Evolutionary conservation across 805 yeast genomes (phyloP), one percentile per base, ranked within the genome.

Genomic region (Torulaspora franciscae): DNA sequence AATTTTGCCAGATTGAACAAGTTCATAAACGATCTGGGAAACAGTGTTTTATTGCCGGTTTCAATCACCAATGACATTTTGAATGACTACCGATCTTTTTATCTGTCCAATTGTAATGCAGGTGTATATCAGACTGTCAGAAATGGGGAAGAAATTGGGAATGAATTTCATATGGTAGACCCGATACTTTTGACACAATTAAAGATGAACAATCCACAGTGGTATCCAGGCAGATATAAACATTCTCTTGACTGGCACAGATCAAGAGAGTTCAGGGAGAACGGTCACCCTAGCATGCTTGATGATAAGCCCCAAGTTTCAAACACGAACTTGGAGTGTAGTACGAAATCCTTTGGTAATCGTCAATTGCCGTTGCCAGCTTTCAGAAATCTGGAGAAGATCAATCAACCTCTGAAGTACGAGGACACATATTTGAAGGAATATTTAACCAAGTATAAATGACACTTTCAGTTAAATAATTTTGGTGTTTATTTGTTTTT

Each of bases 331-430:
- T 49, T 62, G 10, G 63, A 63, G 3, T n/a, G 30, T 24, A 37
- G 43, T 13, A 45, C 60, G 1, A 51, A 54, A 23, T 41, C 48
- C 19, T 56, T 63, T 37, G 53, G 44, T 19, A 39, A 53, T 28
- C 49, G 44, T 14, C 42, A 56, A 1, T 66, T 72, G 6, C 52
- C 63, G 1, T 46, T 80, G 17, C 91, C 90, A 1, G 67, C 72
- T 4, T 81, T 81, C 59, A 76, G 73, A 50, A 79, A 80, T 56
- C 79, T 81, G 7, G 90, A 84, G 51, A 80, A 77, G 58, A 83
- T 85, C 4, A 68, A 68, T 43, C 65, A 68, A 15, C 67, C 75
- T 9, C 66, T 76, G 1, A 70, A 67, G 40, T 45, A 44, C 32
- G 46, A 48, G 22, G 43, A 38, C 28, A 22, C 30, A 27, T 19